Percentiles rank a stretch among this genome's conserved stretches.
Evolutionary conservation across 202 grass and related monocot genomes (phyloP).

Genomic region (Schoenoplectus tabernaemontani): DNA sequence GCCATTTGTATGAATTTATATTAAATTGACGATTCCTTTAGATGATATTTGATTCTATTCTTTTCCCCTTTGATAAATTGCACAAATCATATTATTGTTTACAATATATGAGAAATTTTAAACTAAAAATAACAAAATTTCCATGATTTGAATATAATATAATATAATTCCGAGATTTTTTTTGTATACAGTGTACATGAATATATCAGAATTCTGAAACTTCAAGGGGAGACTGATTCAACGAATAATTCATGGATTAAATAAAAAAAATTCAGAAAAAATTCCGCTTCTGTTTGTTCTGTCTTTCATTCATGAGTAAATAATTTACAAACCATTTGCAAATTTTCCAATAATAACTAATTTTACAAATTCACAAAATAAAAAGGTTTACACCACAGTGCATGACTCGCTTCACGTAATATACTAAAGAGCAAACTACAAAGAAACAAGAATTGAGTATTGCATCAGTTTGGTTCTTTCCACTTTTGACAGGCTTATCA

Average conservation of each 20-base stretch:
- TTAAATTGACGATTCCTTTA: neutral
- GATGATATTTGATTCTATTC: neutral
- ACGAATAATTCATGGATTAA: too few relatives aligned
- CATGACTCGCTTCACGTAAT: neutral
- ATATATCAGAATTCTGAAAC: too few relatives aligned
- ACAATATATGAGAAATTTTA: neutral
- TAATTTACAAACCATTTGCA: too few relatives aligned
- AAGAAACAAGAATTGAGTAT: neutral
- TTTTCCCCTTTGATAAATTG: neutral
- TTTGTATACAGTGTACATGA: neutral
- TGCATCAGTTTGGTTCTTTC: neutral
- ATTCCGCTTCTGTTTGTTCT: too few relatives aligned
- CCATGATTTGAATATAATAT: neutral
- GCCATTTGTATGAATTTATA: neutral
- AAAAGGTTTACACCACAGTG: neutral
- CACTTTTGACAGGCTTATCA: conserved; percentile 9
- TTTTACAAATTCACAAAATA: neutral
- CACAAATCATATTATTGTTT: neutral
- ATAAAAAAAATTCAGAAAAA: too few relatives aligned
- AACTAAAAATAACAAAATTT: neutral
- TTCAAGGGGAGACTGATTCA: too few relatives aligned
- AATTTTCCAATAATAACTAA: neutral
- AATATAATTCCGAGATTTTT: neutral
- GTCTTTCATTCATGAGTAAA: too few relatives aligned
- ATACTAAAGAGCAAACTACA: neutral